Conservation (phyloP, 164 flowering plant genomes). For the Magnolia kwangsiensis region DNA sequence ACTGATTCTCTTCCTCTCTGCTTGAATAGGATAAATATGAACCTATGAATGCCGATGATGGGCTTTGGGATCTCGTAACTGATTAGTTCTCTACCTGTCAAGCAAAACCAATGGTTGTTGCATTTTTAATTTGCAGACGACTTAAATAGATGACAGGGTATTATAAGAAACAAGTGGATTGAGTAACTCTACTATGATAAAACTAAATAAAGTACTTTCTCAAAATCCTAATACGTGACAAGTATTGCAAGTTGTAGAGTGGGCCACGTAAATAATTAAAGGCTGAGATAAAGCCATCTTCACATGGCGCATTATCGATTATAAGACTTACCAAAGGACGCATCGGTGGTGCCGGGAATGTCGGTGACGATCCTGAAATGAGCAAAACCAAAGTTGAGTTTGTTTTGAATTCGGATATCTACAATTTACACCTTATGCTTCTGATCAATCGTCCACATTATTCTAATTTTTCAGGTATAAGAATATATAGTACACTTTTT, state of each 20-base stretch:
- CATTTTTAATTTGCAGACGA: neutral
- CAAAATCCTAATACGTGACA: neutral
- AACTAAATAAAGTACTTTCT: no score
- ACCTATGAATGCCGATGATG: slow-evolving; percentile 76
- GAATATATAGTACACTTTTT: neutral
- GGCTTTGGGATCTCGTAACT: slow-evolving; percentile 66
- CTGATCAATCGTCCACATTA: neutral
- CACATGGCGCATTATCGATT: neutral
- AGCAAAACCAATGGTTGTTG: neutral
- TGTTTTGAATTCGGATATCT: neutral
- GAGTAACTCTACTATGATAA: neutral
- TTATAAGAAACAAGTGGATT: neutral
- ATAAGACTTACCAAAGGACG: slow-evolving; percentile 55
- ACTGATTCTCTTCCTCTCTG: slow-evolving; percentile 47
- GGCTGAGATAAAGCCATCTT: neutral
- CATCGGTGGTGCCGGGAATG: slow-evolving; percentile 87
- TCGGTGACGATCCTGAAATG: slow-evolving; percentile 72
- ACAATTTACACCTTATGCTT: neutral
- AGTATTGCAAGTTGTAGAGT: neutral
- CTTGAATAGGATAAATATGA: slow-evolving; percentile 64
- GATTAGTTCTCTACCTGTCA: slow-evolving; percentile 63
- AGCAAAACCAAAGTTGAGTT: neutral
- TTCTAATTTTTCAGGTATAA: neutral
- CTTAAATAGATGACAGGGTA: no score
- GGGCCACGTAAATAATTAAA: neutral